These are phyloP conservation scores for Mycena leptocephala DNA, from an alignment of 768 basidiomycete species.

Conservation along the genomic window DNA sequence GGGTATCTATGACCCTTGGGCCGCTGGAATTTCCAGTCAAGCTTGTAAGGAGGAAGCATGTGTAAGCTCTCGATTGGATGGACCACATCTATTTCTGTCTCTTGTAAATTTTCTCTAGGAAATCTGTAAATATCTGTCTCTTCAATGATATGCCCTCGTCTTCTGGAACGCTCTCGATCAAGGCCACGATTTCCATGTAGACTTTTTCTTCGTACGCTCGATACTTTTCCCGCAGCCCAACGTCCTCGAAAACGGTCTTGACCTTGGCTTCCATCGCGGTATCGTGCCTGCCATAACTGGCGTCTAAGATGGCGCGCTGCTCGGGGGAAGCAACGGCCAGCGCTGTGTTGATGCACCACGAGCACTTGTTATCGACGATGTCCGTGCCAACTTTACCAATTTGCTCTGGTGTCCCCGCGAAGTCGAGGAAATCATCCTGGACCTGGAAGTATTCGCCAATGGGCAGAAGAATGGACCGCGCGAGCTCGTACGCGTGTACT, in stretches of 20 bases:
- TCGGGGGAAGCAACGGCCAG: slow-evolving; percentile 68
- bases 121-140: slow-evolving; percentile 84
- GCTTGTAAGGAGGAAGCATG: neutral
- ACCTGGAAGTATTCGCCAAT: slow-evolving; percentile 99
- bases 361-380: slow-evolving; percentile 99
- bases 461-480: slow-evolving; percentile 87
- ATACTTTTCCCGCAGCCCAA: slow-evolving; percentile 81
- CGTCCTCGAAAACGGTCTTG: slow-evolving; percentile 77
- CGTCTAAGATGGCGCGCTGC: slow-evolving; percentile 71
- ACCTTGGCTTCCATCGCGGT: slow-evolving; percentile 61
- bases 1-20: neutral
- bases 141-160: slow-evolving; percentile 60
- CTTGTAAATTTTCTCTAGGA: slow-evolving; percentile 89
- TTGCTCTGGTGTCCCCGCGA: slow-evolving; percentile 88
- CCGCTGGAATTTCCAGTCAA: neutral
- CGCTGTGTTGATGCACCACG: slow-evolving; percentile 96
- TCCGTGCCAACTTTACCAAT: slow-evolving; percentile 98
- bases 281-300: slow-evolving; percentile 66
- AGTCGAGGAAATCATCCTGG: slow-evolving; percentile 98
- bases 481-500: slow-evolving; percentile 77
- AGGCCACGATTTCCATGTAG: slow-evolving; percentile 74
- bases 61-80: neutral
- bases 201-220: slow-evolving; percentile 83
- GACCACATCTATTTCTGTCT: slow-evolving; percentile 63
- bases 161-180: slow-evolving; percentile 86